Conservation (phyloP, 108 stramenopile genomes). For the Discostella pseudostelligera region DNA sequence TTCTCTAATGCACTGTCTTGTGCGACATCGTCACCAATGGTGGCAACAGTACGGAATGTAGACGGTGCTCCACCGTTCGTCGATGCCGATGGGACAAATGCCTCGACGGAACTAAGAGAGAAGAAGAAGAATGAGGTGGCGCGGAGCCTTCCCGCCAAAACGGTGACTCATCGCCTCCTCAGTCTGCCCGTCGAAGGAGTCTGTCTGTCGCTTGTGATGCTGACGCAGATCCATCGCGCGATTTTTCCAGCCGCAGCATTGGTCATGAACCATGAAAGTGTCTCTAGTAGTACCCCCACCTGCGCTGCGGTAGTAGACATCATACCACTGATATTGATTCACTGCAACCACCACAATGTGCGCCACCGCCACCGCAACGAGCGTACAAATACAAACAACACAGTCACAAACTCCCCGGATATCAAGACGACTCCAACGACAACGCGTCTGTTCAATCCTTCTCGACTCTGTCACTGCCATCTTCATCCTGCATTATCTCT, state of each 20-base stretch:
- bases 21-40: not conserved
- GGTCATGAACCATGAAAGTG: too few relatives aligned
- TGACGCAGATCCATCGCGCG: too few relatives aligned
- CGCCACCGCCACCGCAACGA: not conserved
- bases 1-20: not conserved
- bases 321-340: too few relatives aligned
- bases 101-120: not conserved
- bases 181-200: too few relatives aligned
- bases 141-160: too few relatives aligned
- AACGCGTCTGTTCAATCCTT: constrained; percentile 35
- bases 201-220: too few relatives aligned
- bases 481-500: constrained; percentile 41
- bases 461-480: constrained; percentile 50
- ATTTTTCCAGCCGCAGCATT: too few relatives aligned
- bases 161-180: too few relatives aligned
- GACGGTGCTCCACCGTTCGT: not conserved
- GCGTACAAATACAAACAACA: not conserved
- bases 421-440: constrained; percentile 30
- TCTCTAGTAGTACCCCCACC: too few relatives aligned
- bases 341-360: not conserved
- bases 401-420: constrained; percentile 1
- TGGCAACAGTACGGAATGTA: not conserved
- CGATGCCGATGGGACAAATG: not conserved
- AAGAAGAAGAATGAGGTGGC: too few relatives aligned
- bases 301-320: too few relatives aligned